A percentile compares a stretch with the other conserved stretches of the same genome.
Conservation (phyloP, 495 filamentous ascomycete species). For the Hypoxylon lienhwacheense region DNA sequence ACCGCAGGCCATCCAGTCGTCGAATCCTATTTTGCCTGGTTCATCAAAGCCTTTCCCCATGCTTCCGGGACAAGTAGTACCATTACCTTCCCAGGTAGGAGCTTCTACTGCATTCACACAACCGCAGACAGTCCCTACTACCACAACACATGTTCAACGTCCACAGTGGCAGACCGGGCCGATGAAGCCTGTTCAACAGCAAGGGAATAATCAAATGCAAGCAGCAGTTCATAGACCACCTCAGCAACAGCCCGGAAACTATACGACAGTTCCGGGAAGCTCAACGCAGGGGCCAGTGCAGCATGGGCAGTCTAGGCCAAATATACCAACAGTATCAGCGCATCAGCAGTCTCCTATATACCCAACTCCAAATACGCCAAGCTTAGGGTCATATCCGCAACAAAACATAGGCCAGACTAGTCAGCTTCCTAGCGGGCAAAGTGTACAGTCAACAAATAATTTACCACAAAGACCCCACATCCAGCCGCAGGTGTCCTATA, state of each 20-base stretch:
- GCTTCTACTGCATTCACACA: constrained; percentile 14
- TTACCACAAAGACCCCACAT: constrained; percentile 1
- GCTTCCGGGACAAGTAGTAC: constrained; percentile 38
- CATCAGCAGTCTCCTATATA: constrained; percentile 20
- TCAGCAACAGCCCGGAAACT: constrained; percentile 17
- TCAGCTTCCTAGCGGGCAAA: constrained; percentile 13
- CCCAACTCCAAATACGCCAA: constrained; percentile 4
- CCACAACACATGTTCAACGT: constrained; percentile 2
- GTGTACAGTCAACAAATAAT: background rate
- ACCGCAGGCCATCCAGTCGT: constrained; percentile 3
- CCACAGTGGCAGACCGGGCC: background rate
- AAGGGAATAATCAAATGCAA: constrained; percentile 9
- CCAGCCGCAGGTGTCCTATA: constrained; percentile 11
- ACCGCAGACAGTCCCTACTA: constrained; percentile 7
- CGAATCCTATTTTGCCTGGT: constrained; percentile 3
- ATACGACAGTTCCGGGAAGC: background rate
- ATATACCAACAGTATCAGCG: constrained; percentile 7
- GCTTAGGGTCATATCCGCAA: background rate
- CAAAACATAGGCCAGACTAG: constrained; percentile 3
- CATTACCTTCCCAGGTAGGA: constrained; percentile 35
- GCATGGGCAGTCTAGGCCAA: constrained; percentile 18
- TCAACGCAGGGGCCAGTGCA: constrained; percentile 5
- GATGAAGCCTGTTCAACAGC: constrained; percentile 11
- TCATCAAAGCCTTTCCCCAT: constrained; percentile 33
- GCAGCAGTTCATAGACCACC: constrained; percentile 8